A percentile compares a stretch with the other conserved stretches of the same genome.
Evolutionary conservation across 495 filamentous ascomycete species (phyloP).

Genomic region (Cercophora samala): DNA sequence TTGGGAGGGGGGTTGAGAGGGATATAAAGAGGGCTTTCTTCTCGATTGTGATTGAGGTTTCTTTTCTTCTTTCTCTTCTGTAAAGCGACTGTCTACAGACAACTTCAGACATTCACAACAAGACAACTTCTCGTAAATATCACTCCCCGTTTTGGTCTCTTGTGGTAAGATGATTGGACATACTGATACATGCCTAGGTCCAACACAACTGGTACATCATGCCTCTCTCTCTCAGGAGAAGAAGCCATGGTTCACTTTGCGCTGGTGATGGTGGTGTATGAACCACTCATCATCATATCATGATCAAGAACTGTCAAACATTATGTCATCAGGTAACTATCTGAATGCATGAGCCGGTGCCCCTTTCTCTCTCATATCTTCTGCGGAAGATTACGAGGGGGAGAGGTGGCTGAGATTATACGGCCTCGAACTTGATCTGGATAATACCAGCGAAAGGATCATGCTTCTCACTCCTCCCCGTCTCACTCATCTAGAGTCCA

Average conservation of each 20-base stretch:
- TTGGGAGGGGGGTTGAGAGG: background rate
- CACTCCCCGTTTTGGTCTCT: background rate
- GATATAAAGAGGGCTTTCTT: background rate
- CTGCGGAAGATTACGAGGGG: background rate
- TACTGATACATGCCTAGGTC: conserved; percentile 17
- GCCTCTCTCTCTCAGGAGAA: conserved; percentile 9
- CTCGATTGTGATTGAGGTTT: background rate
- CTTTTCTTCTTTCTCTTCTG: background rate
- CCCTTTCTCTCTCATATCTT: conserved; percentile 14
- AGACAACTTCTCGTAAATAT: conserved; percentile 10
- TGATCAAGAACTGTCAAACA: conserved; percentile 25
- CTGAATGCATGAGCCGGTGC: conserved; percentile 45
- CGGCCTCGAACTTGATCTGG: conserved; percentile 95
- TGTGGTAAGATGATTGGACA: background rate
- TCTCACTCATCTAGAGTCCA: too few species aligned
- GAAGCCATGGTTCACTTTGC: conserved; percentile 27
- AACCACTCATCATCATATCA: conserved; percentile 12
- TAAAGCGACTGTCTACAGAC: background rate
- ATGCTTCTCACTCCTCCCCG: conserved; percentile 55
- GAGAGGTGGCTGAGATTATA: conserved; percentile 82
- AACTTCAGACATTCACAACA: background rate
- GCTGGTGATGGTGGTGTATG: conserved; percentile 16
- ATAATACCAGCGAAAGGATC: conserved; percentile 99
- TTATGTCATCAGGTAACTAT: conserved; percentile 36
- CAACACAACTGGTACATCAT: conserved; percentile 22